Conservation (phyloP, 805 yeast genomes). For the Vanderwaltozyma yarrowii region DNA sequence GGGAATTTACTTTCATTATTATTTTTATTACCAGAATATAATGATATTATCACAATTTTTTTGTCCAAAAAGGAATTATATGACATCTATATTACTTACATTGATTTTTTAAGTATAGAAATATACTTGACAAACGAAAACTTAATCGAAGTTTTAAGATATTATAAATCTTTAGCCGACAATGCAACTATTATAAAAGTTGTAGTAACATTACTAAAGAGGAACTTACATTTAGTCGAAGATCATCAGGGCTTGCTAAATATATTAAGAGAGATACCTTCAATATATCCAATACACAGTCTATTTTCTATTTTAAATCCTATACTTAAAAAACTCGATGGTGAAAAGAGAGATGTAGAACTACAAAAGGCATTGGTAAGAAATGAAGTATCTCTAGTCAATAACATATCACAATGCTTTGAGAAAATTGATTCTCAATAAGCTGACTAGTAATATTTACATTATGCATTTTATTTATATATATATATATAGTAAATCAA, state of each 20-base stretch:
- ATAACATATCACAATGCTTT: constrained; percentile 1
- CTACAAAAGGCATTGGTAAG: constrained; percentile 18
- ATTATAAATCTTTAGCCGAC: constrained; percentile 9
- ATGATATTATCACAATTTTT: constrained; percentile 1
- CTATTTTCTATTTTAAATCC: constrained; percentile 10
- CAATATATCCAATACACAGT: constrained; percentile 6
- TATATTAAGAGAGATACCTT: constrained; percentile 14
- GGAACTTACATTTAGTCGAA: constrained; percentile 10
- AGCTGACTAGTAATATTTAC: too few relatives aligned
- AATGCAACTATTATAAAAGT: constrained; percentile 6
- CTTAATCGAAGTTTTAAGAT: constrained; percentile 11
- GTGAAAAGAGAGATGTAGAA: constrained; percentile 5
- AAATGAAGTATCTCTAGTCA: constrained; percentile 9
- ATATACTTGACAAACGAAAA: constrained; percentile 5
- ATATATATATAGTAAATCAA: too few relatives aligned
- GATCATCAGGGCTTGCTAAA: constrained; percentile 5
- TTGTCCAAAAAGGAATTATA: constrained; percentile 6
- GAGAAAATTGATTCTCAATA: not conserved
- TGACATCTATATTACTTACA: constrained; percentile 11
- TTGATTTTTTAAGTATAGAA: constrained; percentile 22
- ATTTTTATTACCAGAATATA: constrained; percentile 5
- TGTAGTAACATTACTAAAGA: constrained; percentile 9
- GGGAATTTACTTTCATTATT: constrained; percentile 10
- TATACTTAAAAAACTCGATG: constrained; percentile 7
- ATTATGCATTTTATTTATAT: not conserved